Percentiles rank a stretch among this genome's conserved stretches.
phyloP scores from a whole-genome alignment of 352 stramenopile genomes.

The Phytopythium mirpurense region DNA sequence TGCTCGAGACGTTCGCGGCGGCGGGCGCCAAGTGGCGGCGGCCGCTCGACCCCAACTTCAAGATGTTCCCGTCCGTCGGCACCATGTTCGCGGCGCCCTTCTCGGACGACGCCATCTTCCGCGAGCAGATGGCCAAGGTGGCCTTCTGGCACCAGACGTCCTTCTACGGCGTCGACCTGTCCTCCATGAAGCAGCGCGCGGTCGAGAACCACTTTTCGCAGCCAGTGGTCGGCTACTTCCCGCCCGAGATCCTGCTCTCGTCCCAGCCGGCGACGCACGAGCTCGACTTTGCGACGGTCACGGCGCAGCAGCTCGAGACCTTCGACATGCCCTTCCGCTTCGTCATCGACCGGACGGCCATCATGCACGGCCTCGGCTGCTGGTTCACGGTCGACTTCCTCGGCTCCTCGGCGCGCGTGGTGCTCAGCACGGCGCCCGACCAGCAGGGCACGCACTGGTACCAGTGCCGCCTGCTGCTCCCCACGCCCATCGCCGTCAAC shows the following conservation, averaged over 20 bases:
- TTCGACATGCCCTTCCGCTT: slow-evolving; percentile 92
- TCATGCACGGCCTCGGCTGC: slow-evolving; percentile 96
- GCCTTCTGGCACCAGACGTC: slow-evolving; percentile 94
- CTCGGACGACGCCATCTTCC: slow-evolving; percentile 91
- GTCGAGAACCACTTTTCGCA: slow-evolving; percentile 97
- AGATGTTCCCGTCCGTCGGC: slow-evolving; percentile 97
- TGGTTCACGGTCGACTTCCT: slow-evolving; percentile 99
- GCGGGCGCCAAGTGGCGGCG: slow-evolving; percentile 95
- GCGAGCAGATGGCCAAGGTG: slow-evolving; percentile 90
- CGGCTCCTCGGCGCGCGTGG: slow-evolving; percentile 72
- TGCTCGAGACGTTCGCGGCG: slow-evolving; percentile 97
- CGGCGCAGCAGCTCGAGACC: slow-evolving; percentile 68
- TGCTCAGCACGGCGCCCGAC: slow-evolving; percentile 82
- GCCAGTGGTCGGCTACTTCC: slow-evolving; percentile 93
- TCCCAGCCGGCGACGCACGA: slow-evolving; percentile 50
- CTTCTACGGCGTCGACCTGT: slow-evolving; percentile 98
- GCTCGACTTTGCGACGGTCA: slow-evolving; percentile 85
- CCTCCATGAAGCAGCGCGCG: slow-evolving; percentile 88
- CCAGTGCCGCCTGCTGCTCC: slow-evolving; percentile 91
- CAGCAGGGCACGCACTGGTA: slow-evolving; percentile 86
- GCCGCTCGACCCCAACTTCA: slow-evolving; percentile 40
- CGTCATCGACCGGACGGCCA: slow-evolving; percentile 82
- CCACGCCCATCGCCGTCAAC: slow-evolving; percentile 91
- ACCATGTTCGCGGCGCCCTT: slow-evolving; percentile 98
- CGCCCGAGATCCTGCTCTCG: slow-evolving; percentile 68